Conservation (phyloP, 2,329 filamentous ascomycete species). For the Penicillium sp. region DNA sequence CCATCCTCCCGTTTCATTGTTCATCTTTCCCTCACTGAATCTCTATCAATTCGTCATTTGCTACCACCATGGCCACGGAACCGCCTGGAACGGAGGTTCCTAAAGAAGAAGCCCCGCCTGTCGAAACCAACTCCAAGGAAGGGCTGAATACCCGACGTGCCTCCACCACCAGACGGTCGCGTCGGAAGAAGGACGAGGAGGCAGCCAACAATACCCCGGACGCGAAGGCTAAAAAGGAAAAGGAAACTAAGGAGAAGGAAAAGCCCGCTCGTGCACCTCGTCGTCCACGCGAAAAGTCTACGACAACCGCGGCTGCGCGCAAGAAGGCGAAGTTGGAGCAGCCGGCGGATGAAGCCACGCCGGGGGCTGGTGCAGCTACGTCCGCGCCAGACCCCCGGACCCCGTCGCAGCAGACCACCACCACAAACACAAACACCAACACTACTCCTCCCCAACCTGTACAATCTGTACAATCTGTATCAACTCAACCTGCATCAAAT, state of each 20-base stretch:
- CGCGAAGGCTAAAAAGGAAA: slow-evolving; percentile 35
- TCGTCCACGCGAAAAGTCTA: slow-evolving; percentile 42
- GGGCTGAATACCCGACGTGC: slow-evolving; percentile 38
- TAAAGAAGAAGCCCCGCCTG: slow-evolving; percentile 33
- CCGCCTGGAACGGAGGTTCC: slow-evolving; percentile 27
- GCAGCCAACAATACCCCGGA: slow-evolving; percentile 21
- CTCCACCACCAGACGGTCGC: slow-evolving; percentile 39
- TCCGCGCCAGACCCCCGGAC: slow-evolving; percentile 9
- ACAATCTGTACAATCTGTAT: too few species aligned
- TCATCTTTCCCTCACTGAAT: slow-evolving; percentile 13
- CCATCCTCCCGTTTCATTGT: slow-evolving; percentile 2
- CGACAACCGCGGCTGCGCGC: slow-evolving; percentile 43
- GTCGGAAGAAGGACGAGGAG: slow-evolving; percentile 47
- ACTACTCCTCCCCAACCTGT: slow-evolving; percentile 6
- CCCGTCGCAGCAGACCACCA: slow-evolving; percentile 2
- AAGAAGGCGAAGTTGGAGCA: slow-evolving; percentile 52
- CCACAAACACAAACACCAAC: slow-evolving; percentile 1
- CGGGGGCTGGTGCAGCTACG: slow-evolving; percentile 9
- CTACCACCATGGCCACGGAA: slow-evolving; percentile 36
- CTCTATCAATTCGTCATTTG: slow-evolving; percentile 17
- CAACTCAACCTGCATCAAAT: slow-evolving; percentile 4
- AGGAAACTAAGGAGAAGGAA: slow-evolving; percentile 31
- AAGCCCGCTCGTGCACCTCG: slow-evolving; percentile 33
- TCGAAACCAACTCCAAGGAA: slow-evolving; percentile 26
- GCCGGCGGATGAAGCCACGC: slow-evolving; percentile 23